A percentile compares a stretch with the other conserved stretches of the same genome.
Conservation (phyloP, 352 stramenopile species). For the Globisporangium solare region DNA sequence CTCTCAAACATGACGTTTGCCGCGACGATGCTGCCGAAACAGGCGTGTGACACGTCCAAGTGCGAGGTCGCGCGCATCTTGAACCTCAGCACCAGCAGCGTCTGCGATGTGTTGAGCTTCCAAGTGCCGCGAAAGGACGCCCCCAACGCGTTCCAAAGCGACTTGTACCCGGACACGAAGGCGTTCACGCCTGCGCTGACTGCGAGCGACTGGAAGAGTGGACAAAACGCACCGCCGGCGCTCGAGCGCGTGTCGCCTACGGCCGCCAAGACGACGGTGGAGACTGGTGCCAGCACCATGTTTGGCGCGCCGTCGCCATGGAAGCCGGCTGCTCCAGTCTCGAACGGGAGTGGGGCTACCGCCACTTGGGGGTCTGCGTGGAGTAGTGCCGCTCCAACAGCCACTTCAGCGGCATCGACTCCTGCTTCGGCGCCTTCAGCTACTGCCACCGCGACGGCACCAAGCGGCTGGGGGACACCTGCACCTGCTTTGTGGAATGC, state of each 20-base stretch:
- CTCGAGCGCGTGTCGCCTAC: constrained; percentile 31
- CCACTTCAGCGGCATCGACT: constrained; percentile 11
- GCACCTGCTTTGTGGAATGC: constrained; percentile 25
- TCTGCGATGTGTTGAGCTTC: constrained; percentile 65
- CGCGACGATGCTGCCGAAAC: constrained; percentile 47
- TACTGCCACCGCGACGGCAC: constrained; percentile 1
- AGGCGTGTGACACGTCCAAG: constrained; percentile 32
- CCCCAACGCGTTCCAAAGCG: constrained; percentile 56
- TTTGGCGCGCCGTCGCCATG: constrained; percentile 22
- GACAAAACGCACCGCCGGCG: constrained; percentile 37
- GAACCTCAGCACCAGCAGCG: constrained; percentile 44
- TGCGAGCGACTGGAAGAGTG: constrained; percentile 34
- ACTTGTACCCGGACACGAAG: constrained; percentile 69
- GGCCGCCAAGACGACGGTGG: constrained; percentile 11
- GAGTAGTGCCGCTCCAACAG: constrained; percentile 3
- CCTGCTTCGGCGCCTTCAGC: constrained; percentile 1
- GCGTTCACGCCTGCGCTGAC: constrained; percentile 33
- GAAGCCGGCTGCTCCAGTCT: neutral
- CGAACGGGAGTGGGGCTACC: constrained; percentile 1
- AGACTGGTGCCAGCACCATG: constrained; percentile 17
- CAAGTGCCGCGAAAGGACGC: constrained; percentile 61
- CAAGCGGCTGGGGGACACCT: constrained; percentile 14
- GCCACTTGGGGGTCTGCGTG: constrained; percentile 9
- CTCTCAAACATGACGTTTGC: constrained; percentile 57
- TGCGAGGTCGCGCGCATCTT: constrained; percentile 71